Percentiles rank a stretch among this genome's conserved stretches.
Conservation (phyloP, 192 early-diverging fungal genomes). For the Podila horticola region DNA sequence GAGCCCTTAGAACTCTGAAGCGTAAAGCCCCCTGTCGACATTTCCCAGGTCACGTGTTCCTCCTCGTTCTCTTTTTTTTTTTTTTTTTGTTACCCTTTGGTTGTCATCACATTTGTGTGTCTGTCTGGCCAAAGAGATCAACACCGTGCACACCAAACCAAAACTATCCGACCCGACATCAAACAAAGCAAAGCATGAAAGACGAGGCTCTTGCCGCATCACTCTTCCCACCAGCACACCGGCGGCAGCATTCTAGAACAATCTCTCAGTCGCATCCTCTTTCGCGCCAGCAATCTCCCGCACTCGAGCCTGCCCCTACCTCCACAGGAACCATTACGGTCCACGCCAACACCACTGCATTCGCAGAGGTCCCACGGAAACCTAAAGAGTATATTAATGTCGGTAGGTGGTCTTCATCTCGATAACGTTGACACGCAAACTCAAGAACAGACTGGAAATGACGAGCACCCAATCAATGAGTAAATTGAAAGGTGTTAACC, state of each 20-base stretch:
- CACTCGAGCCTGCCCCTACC: conserved; percentile 31
- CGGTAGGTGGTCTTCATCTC: conserved; percentile 14
- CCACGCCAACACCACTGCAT: conserved; percentile 28
- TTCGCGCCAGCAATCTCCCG: conserved; percentile 47
- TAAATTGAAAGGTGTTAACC: background rate
- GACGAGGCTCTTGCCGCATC: conserved; percentile 15
- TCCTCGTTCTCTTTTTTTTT: too few relatives aligned
- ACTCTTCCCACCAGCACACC: conserved; percentile 24
- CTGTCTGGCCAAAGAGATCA: background rate
- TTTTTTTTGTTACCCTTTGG: too few relatives aligned
- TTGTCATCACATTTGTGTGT: background rate
- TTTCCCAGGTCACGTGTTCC: too few relatives aligned
- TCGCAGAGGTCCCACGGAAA: conserved; percentile 20
- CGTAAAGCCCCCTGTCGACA: too few relatives aligned
- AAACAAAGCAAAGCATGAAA: conserved; percentile 12
- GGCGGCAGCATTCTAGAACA: conserved; percentile 43
- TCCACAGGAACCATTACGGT: conserved; percentile 40
- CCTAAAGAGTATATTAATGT: conserved; percentile 49
- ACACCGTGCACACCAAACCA: background rate
- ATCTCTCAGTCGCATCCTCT: conserved; percentile 37
- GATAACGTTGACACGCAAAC: background rate
- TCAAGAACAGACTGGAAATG: background rate
- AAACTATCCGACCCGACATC: background rate
- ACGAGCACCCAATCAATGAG: background rate
- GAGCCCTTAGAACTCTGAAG: too few relatives aligned